A percentile compares a stretch with the other conserved stretches of the same genome.
phyloP scores from a whole-genome alignment of 768 basidiomycete genomes.

The Boletus rufocinnamomeus region DNA sequence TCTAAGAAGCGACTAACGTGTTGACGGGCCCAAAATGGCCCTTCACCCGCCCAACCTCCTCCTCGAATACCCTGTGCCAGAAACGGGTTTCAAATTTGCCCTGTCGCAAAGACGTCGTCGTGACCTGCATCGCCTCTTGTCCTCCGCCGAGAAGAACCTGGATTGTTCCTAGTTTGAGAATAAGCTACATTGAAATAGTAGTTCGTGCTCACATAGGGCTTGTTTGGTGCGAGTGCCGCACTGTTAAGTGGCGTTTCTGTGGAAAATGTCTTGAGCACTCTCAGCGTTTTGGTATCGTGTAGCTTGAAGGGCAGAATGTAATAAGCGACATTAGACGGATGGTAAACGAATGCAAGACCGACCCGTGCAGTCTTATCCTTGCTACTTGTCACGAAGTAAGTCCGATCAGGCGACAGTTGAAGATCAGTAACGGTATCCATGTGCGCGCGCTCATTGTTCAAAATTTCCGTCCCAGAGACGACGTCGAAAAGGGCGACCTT shows the following conservation, averaged over 20 bases:
- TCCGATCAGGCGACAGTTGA: slow-evolving; percentile 85
- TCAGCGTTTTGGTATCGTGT: slow-evolving; percentile 86
- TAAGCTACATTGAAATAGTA: neutral
- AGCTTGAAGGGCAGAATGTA: slow-evolving; percentile 45
- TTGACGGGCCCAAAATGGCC: slow-evolving; percentile 98
- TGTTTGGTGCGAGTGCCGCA: slow-evolving; percentile 79
- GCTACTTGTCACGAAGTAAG: slow-evolving; percentile 94
- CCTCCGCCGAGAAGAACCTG: slow-evolving; percentile 93
- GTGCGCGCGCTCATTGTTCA: slow-evolving; percentile 86
- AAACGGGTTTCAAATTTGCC: slow-evolving; percentile 98
- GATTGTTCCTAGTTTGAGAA: neutral
- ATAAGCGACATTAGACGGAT: neutral
- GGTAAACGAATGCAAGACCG: slow-evolving; percentile 23
- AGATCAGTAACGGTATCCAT: slow-evolving; percentile 87
- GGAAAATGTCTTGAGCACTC: slow-evolving; percentile 88
- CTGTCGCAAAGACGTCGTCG: slow-evolving; percentile 89
- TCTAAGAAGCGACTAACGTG: slow-evolving; percentile 61
- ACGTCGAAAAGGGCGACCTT: slow-evolving; percentile 92
- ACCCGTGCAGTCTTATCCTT: slow-evolving; percentile 97
- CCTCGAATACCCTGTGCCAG: slow-evolving; percentile 97
- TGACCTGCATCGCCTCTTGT: slow-evolving; percentile 97
- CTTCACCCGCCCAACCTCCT: slow-evolving; percentile 95
- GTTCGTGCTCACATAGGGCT: slow-evolving; percentile 70
- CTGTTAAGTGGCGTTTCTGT: slow-evolving; percentile 97
- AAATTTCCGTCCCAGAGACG: slow-evolving; percentile 80